Evolutionary conservation across 257 asterid species (phyloP).

Genomic region (Perilla frutescens): DNA sequence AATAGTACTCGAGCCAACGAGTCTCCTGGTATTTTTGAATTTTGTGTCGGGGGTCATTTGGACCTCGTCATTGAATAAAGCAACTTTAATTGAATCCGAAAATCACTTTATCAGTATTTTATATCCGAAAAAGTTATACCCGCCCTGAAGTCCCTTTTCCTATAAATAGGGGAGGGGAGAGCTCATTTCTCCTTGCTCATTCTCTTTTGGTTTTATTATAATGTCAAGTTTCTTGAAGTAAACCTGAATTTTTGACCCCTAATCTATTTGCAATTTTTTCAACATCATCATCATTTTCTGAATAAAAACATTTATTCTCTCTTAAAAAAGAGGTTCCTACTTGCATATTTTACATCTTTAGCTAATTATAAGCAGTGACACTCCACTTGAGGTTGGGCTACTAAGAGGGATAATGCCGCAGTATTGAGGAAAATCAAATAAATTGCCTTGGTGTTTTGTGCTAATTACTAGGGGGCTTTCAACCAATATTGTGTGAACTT

Average conservation of each 20-base stretch:
- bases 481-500: neutral
- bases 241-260: neutral
- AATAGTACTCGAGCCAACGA: too few relatives aligned
- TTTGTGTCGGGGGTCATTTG: too few relatives aligned
- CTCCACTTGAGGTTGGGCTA: neutral
- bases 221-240: neutral
- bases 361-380: conserved; percentile 11
- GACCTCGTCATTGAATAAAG: too few relatives aligned
- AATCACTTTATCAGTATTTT: too few relatives aligned
- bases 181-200: too few relatives aligned
- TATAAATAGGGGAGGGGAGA: too few relatives aligned
- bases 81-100: too few relatives aligned
- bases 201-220: neutral
- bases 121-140: too few relatives aligned
- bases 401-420: neutral
- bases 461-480: neutral
- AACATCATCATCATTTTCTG: conserved; percentile 5
- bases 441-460: conserved; percentile 4
- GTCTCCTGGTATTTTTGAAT: too few relatives aligned
- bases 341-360: neutral
- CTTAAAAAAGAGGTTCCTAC: neutral
- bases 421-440: conserved; percentile 7
- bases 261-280: neutral
- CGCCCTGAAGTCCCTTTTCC: too few relatives aligned
- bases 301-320: neutral